Evolutionary conservation across 2,329 filamentous ascomycete genomes (phyloP).

Genomic region (Colletotrichum cordylinicola): DNA sequence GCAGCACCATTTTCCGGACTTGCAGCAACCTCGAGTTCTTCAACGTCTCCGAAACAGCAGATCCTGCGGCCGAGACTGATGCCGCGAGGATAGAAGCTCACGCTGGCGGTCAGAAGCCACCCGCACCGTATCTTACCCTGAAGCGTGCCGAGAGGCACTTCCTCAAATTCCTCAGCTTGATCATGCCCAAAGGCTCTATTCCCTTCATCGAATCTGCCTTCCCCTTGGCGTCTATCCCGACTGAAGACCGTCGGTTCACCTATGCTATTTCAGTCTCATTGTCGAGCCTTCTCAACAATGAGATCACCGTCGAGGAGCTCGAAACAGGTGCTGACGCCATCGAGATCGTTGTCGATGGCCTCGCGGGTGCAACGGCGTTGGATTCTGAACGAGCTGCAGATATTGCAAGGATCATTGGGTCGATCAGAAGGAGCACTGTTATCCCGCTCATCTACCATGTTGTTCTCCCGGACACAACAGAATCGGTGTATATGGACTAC

Average conservation of each 20-base stretch:
- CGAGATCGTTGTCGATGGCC: conserved; percentile 59
- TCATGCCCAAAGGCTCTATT: conserved; percentile 60
- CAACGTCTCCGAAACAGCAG: conserved; percentile 66
- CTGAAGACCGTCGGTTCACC: conserved; percentile 68
- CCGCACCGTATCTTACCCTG: conserved; percentile 68
- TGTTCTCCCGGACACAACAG: conserved; percentile 35
- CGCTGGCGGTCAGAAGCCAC: conserved; percentile 39
- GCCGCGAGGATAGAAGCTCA: conserved; percentile 16
- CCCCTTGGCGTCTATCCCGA: conserved; percentile 65
- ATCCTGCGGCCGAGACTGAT: conserved; percentile 10
- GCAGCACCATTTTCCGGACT: conserved; percentile 63
- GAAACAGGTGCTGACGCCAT: conserved; percentile 73
- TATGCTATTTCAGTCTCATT: conserved; percentile 70
- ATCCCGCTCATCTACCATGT: conserved; percentile 64
- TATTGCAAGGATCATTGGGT: conserved; percentile 64
- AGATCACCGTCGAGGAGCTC: conserved; percentile 67
- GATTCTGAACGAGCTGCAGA: conserved; percentile 44
- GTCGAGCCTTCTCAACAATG: conserved; percentile 57
- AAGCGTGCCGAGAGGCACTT: conserved; percentile 75
- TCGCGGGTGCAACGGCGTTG: conserved; percentile 20
- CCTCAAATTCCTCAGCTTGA: conserved; percentile 69
- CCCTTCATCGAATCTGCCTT: conserved; percentile 68
- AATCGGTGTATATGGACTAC: conserved; percentile 57
- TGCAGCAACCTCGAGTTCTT: conserved; percentile 81
- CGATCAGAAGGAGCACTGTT: conserved; percentile 67